Evolutionary conservation across 106 monocot genomes (phyloP).

Genomic region (Iris macrosiphon): DNA sequence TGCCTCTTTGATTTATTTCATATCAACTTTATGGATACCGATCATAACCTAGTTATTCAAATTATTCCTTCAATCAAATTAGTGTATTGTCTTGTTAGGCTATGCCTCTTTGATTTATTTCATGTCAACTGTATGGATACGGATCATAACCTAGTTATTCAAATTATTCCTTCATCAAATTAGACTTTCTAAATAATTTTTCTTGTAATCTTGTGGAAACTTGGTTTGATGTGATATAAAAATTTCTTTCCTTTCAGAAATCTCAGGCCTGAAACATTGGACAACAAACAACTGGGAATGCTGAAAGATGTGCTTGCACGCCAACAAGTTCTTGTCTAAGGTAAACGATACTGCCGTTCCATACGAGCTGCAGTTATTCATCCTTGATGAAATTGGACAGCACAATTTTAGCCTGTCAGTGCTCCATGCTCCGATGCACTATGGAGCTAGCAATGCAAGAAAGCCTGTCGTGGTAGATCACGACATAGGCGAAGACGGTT

Average conservation of each 20-base stretch:
- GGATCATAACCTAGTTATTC: too few relatives aligned
- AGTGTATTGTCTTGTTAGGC: too few relatives aligned
- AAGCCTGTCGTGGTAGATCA: constrained; percentile 16
- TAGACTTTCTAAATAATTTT: too few relatives aligned
- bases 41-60: too few relatives aligned
- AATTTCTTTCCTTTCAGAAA: neutral
- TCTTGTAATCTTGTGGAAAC: too few relatives aligned
- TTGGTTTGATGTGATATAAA: too few relatives aligned
- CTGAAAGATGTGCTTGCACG: constrained; percentile 45
- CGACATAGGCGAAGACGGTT: constrained; percentile 21
- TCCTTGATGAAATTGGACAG: constrained; percentile 16
- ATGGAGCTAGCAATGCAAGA: neutral
- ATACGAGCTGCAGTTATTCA: constrained; percentile 4
- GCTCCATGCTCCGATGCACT: neutral
- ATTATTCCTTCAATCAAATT: too few relatives aligned
- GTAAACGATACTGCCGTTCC: constrained; percentile 9
- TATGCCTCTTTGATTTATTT: too few relatives aligned
- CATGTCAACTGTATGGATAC: too few relatives aligned
- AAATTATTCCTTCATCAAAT: too few relatives aligned
- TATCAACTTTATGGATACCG: too few relatives aligned
- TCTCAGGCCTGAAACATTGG: neutral
- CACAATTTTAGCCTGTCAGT: neutral
- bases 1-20: too few relatives aligned
- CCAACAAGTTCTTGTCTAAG: constrained; percentile 20
- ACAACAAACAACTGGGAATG: constrained; percentile 31